phyloP scores from a whole-genome alignment of 805 yeast genomes.

The Spathaspora girioi region DNA sequence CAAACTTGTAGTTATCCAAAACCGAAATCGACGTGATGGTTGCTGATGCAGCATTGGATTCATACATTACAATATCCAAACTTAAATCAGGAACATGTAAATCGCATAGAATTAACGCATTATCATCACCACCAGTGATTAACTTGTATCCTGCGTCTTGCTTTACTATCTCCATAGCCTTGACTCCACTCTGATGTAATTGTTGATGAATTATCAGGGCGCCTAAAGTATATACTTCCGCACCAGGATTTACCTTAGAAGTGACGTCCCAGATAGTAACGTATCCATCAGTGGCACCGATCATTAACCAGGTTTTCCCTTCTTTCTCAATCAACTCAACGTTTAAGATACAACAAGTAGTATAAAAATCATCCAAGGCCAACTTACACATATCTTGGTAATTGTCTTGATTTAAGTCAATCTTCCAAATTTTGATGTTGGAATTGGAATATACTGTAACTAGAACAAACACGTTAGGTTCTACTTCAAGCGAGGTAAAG shows the following conservation, averaged over 20 bases:
- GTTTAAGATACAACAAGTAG: constrained; percentile 74
- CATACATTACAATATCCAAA: constrained; percentile 29
- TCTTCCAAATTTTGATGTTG: constrained; percentile 61
- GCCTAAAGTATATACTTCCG: constrained; percentile 22
- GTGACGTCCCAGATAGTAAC: constrained; percentile 59
- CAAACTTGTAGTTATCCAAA: constrained; percentile 25
- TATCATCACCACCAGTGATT: constrained; percentile 92
- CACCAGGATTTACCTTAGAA: neutral
- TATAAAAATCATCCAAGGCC: constrained; percentile 50
- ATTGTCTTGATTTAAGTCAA: constrained; percentile 26
- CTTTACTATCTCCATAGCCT: constrained; percentile 42
- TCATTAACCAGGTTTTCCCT: constrained; percentile 33
- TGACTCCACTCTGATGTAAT: constrained; percentile 84
- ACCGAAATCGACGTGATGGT: constrained; percentile 68
- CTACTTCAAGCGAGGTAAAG: constrained; percentile 49
- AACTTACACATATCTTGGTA: constrained; percentile 31
- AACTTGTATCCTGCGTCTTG: constrained; percentile 23
- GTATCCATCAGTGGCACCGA: constrained; percentile 83
- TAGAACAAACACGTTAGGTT: constrained; percentile 46
- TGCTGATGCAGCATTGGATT: constrained; percentile 72
- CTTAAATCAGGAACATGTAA: constrained; percentile 12
- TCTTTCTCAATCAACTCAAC: constrained; percentile 42
- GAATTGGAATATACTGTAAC: constrained; percentile 86
- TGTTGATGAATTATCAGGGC: constrained; percentile 31
- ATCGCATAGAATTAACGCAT: constrained; percentile 46